Percentiles rank a stretch among this genome's conserved stretches.
These are phyloP conservation scores for Ceratocystis smalleyi DNA, from an alignment of 2,329 filamentous ascomycete genomes.

Conservation along the genomic window DNA sequence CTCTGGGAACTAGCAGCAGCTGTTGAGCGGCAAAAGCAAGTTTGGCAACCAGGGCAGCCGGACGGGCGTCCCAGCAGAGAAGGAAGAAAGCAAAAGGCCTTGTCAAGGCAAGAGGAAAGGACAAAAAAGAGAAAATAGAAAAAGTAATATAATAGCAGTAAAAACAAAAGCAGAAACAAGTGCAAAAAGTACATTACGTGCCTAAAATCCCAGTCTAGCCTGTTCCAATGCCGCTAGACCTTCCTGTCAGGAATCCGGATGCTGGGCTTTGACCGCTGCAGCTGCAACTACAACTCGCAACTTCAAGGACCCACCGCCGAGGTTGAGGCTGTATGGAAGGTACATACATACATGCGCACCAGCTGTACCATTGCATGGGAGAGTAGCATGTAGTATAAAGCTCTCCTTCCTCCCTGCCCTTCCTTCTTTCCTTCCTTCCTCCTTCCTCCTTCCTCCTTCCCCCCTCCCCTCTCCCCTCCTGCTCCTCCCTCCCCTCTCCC, in stretches of 20 bases:
- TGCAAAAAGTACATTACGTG: not conserved
- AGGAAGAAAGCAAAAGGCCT: not conserved
- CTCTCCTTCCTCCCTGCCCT: not conserved
- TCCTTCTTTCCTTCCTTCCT: not conserved
- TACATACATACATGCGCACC: no score
- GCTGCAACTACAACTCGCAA: not conserved
- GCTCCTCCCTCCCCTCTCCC: not conserved
- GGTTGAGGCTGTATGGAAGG: not conserved
- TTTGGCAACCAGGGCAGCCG: no score
- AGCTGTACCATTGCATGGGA: no score
- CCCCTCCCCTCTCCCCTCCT: not conserved
- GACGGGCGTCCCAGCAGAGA: no score
- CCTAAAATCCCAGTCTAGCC: not conserved
- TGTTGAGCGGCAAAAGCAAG: not conserved
- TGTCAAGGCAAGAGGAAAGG: not conserved
- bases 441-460: not conserved
- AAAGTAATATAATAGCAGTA: no score
- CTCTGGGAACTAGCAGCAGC: not conserved
- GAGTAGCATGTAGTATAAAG: no score
- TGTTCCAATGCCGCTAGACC: not conserved
- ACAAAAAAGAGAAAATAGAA: no score
- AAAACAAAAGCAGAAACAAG: no score
- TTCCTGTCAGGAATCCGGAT: not conserved
- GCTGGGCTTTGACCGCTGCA: not conserved
- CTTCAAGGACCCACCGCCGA: not conserved